A percentile compares a stretch with the other conserved stretches of the same genome.
Evolutionary conservation across 257 asterid species (phyloP).

Genomic region (Gentiana macrophylla): DNA sequence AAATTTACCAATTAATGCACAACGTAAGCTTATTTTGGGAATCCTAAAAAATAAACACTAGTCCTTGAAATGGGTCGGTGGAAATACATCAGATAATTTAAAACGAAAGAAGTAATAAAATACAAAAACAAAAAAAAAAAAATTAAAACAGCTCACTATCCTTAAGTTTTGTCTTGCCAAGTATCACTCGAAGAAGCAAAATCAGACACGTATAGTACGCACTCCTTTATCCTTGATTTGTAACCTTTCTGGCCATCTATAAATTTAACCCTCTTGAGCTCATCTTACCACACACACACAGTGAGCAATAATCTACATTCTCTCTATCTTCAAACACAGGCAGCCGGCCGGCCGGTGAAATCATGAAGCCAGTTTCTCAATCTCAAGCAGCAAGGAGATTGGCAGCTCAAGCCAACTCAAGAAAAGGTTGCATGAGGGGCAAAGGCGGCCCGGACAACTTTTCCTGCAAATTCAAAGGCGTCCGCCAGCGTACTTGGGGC

Average conservation of each 20-base stretch:
- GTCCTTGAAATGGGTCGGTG: no score
- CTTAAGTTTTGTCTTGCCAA: slow-evolving; percentile 4
- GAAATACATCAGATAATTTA: no score
- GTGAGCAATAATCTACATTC: not conserved
- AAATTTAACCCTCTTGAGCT: not conserved
- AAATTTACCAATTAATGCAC: no score
- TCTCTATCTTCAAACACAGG: not conserved
- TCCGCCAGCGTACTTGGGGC: slow-evolving; percentile 83
- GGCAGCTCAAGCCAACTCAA: slow-evolving; percentile 37
- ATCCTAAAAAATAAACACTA: no score
- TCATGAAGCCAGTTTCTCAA: not conserved
- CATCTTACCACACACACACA: no score
- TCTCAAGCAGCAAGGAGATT: not conserved
- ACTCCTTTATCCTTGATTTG: not conserved
- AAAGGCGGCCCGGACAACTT: slow-evolving; percentile 91
- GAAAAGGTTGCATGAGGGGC: slow-evolving; percentile 87
- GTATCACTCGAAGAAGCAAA: slow-evolving; percentile 6
- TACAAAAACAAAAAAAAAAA: no score
- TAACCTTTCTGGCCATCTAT: not conserved
- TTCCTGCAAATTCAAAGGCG: slow-evolving; percentile 66
- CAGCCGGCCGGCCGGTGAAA: not conserved
- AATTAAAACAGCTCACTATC: slow-evolving; percentile 2
- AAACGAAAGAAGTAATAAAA: no score
- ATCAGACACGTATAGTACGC: slow-evolving; percentile 6
- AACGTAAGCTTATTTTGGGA: no score